Percentiles rank a stretch among this genome's conserved stretches.
These are phyloP conservation scores for Nymphaea thermarum DNA, from an alignment of 164 flowering plant genomes.

Conservation along the genomic window DNA sequence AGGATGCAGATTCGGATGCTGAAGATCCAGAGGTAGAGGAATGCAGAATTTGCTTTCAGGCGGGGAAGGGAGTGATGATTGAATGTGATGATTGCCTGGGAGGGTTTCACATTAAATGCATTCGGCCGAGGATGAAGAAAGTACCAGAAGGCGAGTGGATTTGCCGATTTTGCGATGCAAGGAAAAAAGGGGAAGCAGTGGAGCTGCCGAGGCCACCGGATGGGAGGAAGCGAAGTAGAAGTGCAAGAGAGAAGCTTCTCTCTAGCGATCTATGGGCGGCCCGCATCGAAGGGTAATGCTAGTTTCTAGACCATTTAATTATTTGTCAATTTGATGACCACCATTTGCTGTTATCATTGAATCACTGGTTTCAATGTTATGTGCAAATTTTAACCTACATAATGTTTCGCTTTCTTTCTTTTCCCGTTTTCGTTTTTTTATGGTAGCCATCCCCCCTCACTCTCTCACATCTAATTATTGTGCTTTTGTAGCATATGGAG, in stretches of 20 bases:
- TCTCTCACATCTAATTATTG: background rate
- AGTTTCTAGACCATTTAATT: background rate
- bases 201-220: conserved; percentile 50
- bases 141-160: conserved; percentile 96
- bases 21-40: conserved; percentile 81
- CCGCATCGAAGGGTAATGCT: conserved; percentile 54
- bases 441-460: background rate
- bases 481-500: conserved; percentile 61
- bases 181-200: conserved; percentile 40
- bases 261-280: conserved; percentile 88
- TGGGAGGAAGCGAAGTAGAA: conserved; percentile 60
- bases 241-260: conserved; percentile 83
- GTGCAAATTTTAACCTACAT: too few relatives aligned
- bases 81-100: conserved; percentile 91
- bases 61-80: conserved; percentile 58
- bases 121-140: conserved; percentile 68
- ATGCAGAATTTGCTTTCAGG: conserved; percentile 64
- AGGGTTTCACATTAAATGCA: conserved; percentile 88
- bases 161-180: conserved; percentile 63
- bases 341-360: background rate
- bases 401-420: too few relatives aligned
- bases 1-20: conserved; percentile 56
- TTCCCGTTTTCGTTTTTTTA: too few relatives aligned
- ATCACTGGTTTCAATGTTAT: background rate
- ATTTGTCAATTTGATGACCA: background rate